phyloP scores from a whole-genome alignment of 1,284 basidiomycete genomes.

The Tremellales sp. region DNA sequence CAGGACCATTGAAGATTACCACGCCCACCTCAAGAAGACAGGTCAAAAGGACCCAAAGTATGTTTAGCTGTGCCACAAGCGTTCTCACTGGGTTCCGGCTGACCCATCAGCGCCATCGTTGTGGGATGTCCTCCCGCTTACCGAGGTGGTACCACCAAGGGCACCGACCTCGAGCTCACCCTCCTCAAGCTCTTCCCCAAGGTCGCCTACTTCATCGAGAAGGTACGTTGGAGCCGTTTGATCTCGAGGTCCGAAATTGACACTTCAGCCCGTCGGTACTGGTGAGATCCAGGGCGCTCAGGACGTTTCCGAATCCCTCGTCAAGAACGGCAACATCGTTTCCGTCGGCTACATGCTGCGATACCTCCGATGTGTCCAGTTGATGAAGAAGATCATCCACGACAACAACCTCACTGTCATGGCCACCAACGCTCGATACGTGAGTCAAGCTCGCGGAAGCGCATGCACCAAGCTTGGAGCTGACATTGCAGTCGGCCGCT shows the following conservation, averaged over 20 bases:
- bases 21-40: constrained; percentile 52
- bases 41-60: neutral
- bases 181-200: constrained; percentile 85
- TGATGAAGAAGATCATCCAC: constrained; percentile 95
- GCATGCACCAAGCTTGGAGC: constrained; percentile 5
- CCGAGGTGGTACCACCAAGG: constrained; percentile 71
- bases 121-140: constrained; percentile 91
- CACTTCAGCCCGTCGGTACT: constrained; percentile 68
- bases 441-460: constrained; percentile 40
- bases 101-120: constrained; percentile 61
- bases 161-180: constrained; percentile 84
- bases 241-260: neutral
- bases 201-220: constrained; percentile 90
- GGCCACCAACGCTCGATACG: constrained; percentile 93
- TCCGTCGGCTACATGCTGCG: constrained; percentile 91
- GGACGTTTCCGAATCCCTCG: constrained; percentile 66
- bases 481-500: constrained; percentile 59
- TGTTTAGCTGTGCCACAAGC: neutral
- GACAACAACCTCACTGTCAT: constrained; percentile 96
- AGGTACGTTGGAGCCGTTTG: constrained; percentile 43
- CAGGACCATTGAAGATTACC: constrained; percentile 83
- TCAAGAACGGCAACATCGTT: constrained; percentile 68
- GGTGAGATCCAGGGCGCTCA: constrained; percentile 59
- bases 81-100: neutral
- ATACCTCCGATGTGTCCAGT: constrained; percentile 90